Evolutionary conservation across 768 basidiomycete genomes (phyloP).

Genomic region (Crassisporium funariophilum): DNA sequence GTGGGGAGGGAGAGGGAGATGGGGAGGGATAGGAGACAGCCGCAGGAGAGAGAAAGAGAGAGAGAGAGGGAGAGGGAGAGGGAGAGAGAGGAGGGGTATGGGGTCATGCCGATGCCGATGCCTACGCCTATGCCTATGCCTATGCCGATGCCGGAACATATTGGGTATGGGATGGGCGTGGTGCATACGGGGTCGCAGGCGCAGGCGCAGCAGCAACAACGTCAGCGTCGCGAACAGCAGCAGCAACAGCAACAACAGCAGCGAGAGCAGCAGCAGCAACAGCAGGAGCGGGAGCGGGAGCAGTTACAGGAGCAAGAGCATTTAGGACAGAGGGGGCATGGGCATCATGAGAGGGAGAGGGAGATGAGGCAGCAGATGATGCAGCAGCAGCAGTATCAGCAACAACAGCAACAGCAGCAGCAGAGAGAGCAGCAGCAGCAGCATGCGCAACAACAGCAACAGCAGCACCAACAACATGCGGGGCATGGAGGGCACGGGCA

Average conservation of each 20-base stretch:
- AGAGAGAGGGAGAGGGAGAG: conserved; percentile 4
- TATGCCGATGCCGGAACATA: too few relatives aligned
- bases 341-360: conserved; percentile 12
- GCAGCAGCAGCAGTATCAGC: background rate
- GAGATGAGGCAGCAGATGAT: conserved; percentile 8
- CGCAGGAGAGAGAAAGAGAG: background rate
- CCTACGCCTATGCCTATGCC: too few relatives aligned
- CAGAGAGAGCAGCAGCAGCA: background rate
- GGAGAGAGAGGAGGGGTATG: conserved; percentile 11
- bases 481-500: background rate
- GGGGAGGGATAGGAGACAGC: conserved; percentile 2
- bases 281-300: background rate
- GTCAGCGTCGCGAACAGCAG: background rate
- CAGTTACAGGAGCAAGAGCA: background rate
- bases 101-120: too few relatives aligned
- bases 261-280: background rate
- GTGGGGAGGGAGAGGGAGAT: background rate
- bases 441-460: background rate
- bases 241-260: background rate
- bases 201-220: background rate
- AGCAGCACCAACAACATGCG: background rate
- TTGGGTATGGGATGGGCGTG: background rate
- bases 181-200: too few relatives aligned
- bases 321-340: background rate
- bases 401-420: background rate